Evolutionary conservation across 1,284 basidiomycete species (phyloP).

Genomic region (Phylloporus sp.): DNA sequence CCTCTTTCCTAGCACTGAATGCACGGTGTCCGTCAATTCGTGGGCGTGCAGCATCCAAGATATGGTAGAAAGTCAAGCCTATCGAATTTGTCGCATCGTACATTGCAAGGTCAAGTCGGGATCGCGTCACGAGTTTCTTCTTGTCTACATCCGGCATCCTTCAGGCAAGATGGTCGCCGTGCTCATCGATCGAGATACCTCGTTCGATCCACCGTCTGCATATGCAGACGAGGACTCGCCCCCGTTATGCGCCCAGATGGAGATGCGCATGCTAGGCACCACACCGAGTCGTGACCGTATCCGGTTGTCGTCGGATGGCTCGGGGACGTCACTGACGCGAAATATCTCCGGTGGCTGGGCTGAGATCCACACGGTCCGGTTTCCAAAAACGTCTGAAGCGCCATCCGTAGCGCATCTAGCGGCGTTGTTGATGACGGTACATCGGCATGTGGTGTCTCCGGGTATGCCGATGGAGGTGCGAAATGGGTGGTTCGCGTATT

Average conservation of each 20-base stretch:
- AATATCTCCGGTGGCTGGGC: conserved; percentile 5
- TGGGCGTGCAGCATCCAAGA: conserved; percentile 15
- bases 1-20: conserved; percentile 16
- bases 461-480: background rate
- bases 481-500: conserved; percentile 20
- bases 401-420: conserved; percentile 20
- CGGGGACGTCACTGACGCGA: conserved; percentile 3
- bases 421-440: conserved; percentile 11
- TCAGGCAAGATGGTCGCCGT: conserved; percentile 14
- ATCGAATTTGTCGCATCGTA: conserved; percentile 17
- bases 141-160: conserved; percentile 17
- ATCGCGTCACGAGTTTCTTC: conserved; percentile 15
- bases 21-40: background rate
- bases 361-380: conserved; percentile 14
- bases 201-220: background rate
- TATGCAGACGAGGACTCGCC: background rate
- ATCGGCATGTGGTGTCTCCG: conserved; percentile 6
- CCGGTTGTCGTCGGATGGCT: conserved; percentile 10
- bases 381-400: conserved; percentile 10
- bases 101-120: conserved; percentile 12
- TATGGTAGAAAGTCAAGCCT: conserved; percentile 6
- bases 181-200: conserved; percentile 8
- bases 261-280: background rate
- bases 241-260: too few relatives aligned
- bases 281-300: conserved; percentile 8